These are phyloP conservation scores for Gossypium bickii DNA, from an alignment of 345 rosid species.

Conservation along the genomic window DNA sequence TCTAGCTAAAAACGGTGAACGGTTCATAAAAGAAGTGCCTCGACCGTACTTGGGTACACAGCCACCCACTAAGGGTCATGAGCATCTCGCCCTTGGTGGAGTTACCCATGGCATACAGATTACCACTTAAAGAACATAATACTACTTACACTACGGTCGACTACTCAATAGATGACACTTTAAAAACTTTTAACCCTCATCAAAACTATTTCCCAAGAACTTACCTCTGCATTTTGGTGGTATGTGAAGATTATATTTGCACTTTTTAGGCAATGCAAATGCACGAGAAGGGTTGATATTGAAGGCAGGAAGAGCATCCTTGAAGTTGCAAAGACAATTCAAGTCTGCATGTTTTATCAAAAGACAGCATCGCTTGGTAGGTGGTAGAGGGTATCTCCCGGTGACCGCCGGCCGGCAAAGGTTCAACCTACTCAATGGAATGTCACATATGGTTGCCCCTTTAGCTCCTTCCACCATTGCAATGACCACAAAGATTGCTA, in stretches of 20 bases:
- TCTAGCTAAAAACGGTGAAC: too few species aligned
- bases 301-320: constrained; percentile 35
- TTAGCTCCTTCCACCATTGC: constrained; percentile 25
- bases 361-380: constrained; percentile 39
- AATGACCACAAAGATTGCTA: constrained; percentile 10
- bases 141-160: too few species aligned
- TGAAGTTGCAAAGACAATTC: constrained; percentile 46
- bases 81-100: too few species aligned
- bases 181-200: too few species aligned
- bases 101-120: too few species aligned
- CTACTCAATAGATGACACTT: too few species aligned
- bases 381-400: constrained; percentile 41
- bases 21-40: too few species aligned
- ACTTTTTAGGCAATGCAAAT: constrained; percentile 41
- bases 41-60: too few species aligned
- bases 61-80: too few species aligned
- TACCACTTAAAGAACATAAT: too few species aligned
- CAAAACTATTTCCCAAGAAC: neutral
- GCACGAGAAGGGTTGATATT: constrained; percentile 44
- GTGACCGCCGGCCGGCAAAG: constrained; percentile 47
- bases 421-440: constrained; percentile 31
- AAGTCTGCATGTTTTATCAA: constrained; percentile 34
- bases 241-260: constrained; percentile 41
- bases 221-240: constrained; percentile 38
- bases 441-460: constrained; percentile 31